Percentiles rank a stretch among this genome's conserved stretches.
phyloP scores from a whole-genome alignment of 202 grass and related monocot species.

The Dendrocalamus latiflorus region DNA sequence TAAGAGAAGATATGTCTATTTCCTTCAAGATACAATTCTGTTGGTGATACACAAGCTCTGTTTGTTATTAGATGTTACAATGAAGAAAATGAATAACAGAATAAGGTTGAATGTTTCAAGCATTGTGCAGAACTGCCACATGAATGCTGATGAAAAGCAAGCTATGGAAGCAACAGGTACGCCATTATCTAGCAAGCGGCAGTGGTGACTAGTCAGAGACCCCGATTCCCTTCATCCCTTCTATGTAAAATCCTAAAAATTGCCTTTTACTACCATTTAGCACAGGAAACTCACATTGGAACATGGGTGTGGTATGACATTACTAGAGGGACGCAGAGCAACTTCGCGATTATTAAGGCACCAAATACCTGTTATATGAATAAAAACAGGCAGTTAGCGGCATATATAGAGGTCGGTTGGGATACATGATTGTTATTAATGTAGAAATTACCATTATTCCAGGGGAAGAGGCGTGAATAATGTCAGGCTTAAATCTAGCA shows the following conservation, averaged over 20 bases:
- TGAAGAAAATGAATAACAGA: not conserved
- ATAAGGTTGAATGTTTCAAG: not conserved
- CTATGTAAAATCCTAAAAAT: not conserved
- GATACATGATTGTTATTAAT: not conserved
- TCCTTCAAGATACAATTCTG: not conserved
- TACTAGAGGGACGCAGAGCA: slow-evolving; percentile 76
- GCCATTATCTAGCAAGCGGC: not conserved
- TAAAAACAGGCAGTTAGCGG: too few species aligned
- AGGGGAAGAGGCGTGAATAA: slow-evolving; percentile 77
- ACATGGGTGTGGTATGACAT: slow-evolving; percentile 93
- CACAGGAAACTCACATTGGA: slow-evolving; percentile 57
- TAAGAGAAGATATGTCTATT: not conserved
- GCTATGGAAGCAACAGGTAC: not conserved
- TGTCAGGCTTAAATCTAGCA: slow-evolving; percentile 82
- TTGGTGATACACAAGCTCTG: not conserved
- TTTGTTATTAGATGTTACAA: not conserved
- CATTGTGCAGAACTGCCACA: not conserved
- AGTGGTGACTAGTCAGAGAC: too few species aligned
- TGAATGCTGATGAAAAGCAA: not conserved
- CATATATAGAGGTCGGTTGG: not conserved
- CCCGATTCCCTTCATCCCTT: not conserved
- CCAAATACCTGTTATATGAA: slow-evolving; percentile 58
- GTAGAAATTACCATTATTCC: slow-evolving; percentile 69
- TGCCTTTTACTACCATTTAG: not conserved
- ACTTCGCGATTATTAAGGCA: slow-evolving; percentile 70